Conservation (phyloP, 305 asterid genomes). For the Plantago coronopus region DNA sequence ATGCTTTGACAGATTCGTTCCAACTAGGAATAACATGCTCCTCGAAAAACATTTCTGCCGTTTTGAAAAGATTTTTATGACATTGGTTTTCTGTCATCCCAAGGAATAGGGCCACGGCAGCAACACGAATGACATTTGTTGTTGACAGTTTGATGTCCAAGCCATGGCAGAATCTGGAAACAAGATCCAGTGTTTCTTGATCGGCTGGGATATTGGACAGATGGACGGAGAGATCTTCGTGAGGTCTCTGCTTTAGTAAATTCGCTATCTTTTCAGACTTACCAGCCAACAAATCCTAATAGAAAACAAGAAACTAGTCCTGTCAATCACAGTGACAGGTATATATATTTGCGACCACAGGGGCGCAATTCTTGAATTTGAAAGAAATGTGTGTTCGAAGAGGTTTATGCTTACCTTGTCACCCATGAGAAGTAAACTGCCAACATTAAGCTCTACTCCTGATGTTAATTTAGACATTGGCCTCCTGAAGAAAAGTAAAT, state of each 20-base stretch:
- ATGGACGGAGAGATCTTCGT: conserved; percentile 39
- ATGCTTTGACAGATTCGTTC: conserved; percentile 62
- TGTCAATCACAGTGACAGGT: background rate
- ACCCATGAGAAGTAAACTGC: conserved; percentile 40
- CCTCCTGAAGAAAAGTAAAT: conserved; percentile 40
- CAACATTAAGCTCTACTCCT: conserved; percentile 41
- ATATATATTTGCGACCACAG: background rate
- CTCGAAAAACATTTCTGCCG: conserved; percentile 40
- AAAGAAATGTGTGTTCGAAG: background rate
- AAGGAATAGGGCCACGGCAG: conserved; percentile 61
- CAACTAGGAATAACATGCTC: conserved; percentile 49
- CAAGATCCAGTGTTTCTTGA: conserved; percentile 58
- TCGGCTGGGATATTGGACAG: conserved; percentile 55
- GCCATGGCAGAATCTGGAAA: conserved; percentile 80
- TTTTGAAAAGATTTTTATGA: conserved; percentile 45
- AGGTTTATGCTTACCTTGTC: conserved; percentile 48
- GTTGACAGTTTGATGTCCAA: conserved; percentile 42
- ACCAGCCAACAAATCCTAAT: conserved; percentile 55
- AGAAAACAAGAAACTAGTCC: background rate
- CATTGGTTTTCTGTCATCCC: conserved; percentile 69
- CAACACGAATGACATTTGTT: conserved; percentile 55
- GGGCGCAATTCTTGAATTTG: background rate
- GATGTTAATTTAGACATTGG: conserved; percentile 34
- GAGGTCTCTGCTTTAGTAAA: conserved; percentile 36
- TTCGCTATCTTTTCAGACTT: conserved; percentile 57